Conservation (phyloP, 495 filamentous ascomycete species). For the Lineolata rhizophorae region DNA sequence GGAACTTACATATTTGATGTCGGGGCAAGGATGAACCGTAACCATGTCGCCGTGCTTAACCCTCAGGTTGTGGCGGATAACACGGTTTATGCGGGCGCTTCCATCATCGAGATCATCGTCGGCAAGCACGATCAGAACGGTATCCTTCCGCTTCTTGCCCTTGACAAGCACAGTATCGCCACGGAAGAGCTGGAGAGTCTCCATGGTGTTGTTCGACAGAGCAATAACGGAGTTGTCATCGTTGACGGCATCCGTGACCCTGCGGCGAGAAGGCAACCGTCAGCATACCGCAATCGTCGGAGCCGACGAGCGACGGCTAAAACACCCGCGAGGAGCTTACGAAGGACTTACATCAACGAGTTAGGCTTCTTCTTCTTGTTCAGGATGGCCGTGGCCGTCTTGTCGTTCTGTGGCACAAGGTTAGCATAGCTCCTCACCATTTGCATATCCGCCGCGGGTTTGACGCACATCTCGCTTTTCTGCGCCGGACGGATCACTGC, state of each 20-base stretch:
- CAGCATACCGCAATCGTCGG: no score
- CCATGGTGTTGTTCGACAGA: constrained; percentile 97
- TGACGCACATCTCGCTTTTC: constrained; percentile 60
- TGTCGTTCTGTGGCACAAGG: constrained; percentile 40
- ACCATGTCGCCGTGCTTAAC: constrained; percentile 97
- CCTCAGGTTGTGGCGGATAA: constrained; percentile 90
- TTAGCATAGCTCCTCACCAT: constrained; percentile 3
- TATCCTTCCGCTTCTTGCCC: constrained; percentile 99
- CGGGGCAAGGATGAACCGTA: constrained; percentile 96
- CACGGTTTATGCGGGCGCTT: constrained; percentile 88
- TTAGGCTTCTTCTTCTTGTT: constrained; percentile 99
- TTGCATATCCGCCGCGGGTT: constrained; percentile 5
- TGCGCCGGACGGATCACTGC: constrained; percentile 71
- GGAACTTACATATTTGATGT: constrained; percentile 92
- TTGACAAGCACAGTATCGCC: constrained; percentile 95
- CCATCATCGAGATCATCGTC: constrained; percentile 98
- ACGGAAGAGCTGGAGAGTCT: constrained; percentile 90
- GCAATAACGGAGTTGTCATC: constrained; percentile 99
- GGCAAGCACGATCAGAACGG: constrained; percentile 86
- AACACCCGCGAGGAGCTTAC: neutral
- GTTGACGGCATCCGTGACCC: constrained; percentile 91
- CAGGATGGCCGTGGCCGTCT: constrained; percentile 89
- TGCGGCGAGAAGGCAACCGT: constrained; percentile 16
- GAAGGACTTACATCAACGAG: constrained; percentile 57
- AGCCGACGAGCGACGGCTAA: no score